Evolutionary conservation across 257 asterid species (phyloP), one percentile per base, ranked within the genome.

Genomic region (Verbena officinalis): DNA sequence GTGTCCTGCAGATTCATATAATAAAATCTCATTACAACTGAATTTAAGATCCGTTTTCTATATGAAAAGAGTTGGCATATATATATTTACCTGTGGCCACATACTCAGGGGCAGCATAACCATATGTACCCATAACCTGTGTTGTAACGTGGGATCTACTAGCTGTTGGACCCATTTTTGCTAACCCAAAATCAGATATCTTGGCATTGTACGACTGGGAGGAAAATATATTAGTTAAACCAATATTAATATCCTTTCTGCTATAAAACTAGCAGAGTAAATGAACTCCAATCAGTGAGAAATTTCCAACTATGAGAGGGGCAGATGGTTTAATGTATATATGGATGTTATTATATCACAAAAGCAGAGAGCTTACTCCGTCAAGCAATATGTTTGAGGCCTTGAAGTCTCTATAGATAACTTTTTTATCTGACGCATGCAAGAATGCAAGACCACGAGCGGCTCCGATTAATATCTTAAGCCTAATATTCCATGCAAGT

Each of bases 361-460:
- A n/a, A 36, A 5, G 12, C 5, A 11, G 23, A n/a, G 21, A 31
- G 36, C 81, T 65, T 70, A 81, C 87, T 40, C 74, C 84, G 7
- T 81, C 84, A 3, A 81, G 84, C 82, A 81, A 70, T 62, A 81
- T 81, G 78, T 81, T 81, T 9, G 87, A 81, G 53, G 87, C 82
- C 76, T 81, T 81, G 72, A 81, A 78, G 63, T 81, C 87, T 56
- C 87, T 55, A 22, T 81, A 78, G 69, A 81, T 78, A 46, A 78
- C 80, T 51, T 78, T 78, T 46, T 20, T 63, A 59, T 81, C 87
- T 3, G 70, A 64, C 6, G 76, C 69, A 15, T 81, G 87, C 75
- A 81, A 64, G 82, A 75, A 81, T 4, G 84, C 87, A 15, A 81
- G 76, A 12, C 87, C 87, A 56, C 58, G 74, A 59, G 84, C 87